These are phyloP conservation scores for Pseudogymnoascus sp. DNA, from an alignment of 2,329 filamentous ascomycete genomes.

Conservation along the genomic window DNA sequence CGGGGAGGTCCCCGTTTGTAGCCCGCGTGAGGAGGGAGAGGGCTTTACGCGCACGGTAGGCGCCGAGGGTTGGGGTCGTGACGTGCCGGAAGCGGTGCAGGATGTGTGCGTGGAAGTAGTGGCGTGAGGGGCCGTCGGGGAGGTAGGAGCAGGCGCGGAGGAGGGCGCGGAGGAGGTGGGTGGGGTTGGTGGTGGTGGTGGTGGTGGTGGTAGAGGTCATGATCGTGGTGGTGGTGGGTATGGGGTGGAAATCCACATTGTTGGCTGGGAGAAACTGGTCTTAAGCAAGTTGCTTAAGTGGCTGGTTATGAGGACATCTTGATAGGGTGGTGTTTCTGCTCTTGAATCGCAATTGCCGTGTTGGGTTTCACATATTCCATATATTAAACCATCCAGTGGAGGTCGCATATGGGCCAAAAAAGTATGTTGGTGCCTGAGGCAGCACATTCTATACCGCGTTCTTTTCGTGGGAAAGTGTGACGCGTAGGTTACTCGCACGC, in stretches of 20 bases:
- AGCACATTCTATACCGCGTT: not conserved
- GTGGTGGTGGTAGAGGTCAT: not conserved
- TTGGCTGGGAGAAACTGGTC: conserved; percentile 1
- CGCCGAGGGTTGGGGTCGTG: conserved; percentile 23
- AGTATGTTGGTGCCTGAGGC: not conserved
- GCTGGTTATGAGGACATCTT: not conserved
- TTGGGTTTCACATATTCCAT: conserved; percentile 5
- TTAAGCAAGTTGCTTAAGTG: conserved; percentile 5
- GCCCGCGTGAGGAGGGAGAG: conserved; percentile 45
- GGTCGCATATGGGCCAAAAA: not conserved
- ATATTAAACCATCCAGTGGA: not conserved
- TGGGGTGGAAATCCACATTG: not conserved
- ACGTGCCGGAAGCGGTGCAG: conserved; percentile 40
- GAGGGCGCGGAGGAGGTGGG: conserved; percentile 48
- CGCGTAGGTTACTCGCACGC: conserved; percentile 1
- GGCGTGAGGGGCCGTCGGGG: conserved; percentile 40
- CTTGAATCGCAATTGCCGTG: conserved; percentile 1
- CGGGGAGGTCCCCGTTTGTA: conserved; percentile 40
- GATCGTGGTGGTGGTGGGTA: not conserved
- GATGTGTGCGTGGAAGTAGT: conserved; percentile 38
- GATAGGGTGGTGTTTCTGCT: conserved; percentile 1
- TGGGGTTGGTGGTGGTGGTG: not conserved
- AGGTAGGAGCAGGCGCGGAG: conserved; percentile 55
- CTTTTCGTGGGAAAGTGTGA: not conserved
- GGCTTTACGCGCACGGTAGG: conserved; percentile 35